Base-by-base conservation (phyloP, 2,329 filamentous ascomycete species). In the Xylariaceae sp. region DNA sequence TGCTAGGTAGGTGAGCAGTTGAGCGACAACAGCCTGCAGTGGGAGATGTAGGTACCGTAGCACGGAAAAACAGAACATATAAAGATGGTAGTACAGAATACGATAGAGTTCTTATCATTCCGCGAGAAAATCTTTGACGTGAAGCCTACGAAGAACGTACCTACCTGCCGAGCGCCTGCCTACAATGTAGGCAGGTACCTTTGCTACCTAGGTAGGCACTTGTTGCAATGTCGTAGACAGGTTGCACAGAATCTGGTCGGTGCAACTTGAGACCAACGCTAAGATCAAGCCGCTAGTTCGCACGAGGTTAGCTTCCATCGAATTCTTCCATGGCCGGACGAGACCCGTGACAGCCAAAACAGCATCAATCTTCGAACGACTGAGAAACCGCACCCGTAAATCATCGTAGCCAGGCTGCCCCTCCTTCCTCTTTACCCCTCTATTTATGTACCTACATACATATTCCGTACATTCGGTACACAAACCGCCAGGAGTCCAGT, bases 361-460 rank as follows among this genome's bases (percentile, higher is more conserved):
- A 42, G 37, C 37, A 10, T 42, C 37, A 13, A 42, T 42, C 9
- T 13, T 42, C 11, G 37, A 42, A 42, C 23, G 23, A 30, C 23
- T 30, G 37, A 10, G 37, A 42, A 42, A 42, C 8, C 37, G 8
- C 37, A 10, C 37, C 37, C 8, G 8, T 10, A 42, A 30, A 30
- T 30, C 23, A 30, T n/a, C n/a, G n/a, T n/a, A 30, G 23, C 23
- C 23, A 30, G 50, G 54, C 47, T 61, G 53, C 61, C 61, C 61
- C 61, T 63, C 61, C 59, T 53, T 58, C 61, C 59, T 59, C 61
- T 61, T 59, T 57, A 61, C 61, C 59, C 61, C 61, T 61, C 61
- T 57, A 61, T 61, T 59, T 59, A 55, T 59, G 58, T 57, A 61
- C n/a, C n/a, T n/a, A n/a, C 47, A 58, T 50, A 5, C 23, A 4